phyloP scores from a whole-genome alignment of 495 filamentous ascomycete genomes.

The Trichoderma virens region DNA sequence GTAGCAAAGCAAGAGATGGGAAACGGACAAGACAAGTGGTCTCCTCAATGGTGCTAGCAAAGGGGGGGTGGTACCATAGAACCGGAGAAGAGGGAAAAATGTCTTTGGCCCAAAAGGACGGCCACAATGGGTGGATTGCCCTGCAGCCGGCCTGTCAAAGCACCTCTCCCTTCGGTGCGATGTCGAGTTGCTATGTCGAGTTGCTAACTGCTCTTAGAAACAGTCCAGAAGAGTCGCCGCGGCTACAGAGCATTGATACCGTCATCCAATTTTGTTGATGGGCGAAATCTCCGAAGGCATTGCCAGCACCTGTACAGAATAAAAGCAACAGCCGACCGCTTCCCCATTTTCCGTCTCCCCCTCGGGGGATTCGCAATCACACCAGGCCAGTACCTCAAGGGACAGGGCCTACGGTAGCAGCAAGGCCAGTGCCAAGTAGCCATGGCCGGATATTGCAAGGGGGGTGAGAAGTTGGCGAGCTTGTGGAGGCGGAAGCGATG shows the following conservation, averaged over 20 bases:
- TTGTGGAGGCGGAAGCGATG: background rate
- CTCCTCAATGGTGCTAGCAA: background rate
- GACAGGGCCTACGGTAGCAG: background rate
- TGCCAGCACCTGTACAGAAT: background rate
- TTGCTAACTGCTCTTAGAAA: background rate
- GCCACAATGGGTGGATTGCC: background rate
- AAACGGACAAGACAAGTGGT: background rate
- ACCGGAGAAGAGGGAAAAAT: background rate
- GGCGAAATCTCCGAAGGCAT: background rate
- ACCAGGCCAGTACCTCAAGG: background rate
- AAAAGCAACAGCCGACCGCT: too few relatives aligned
- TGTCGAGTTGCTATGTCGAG: too few relatives aligned
- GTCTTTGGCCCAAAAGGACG: background rate
- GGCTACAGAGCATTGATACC: background rate
- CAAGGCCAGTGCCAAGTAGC: background rate
- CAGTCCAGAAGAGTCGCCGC: constrained; percentile 6
- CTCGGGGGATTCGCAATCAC: background rate
- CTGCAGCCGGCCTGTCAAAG: background rate
- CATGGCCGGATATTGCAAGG: background rate
- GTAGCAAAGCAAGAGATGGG: background rate
- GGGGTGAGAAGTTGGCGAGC: background rate
- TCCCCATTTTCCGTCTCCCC: background rate
- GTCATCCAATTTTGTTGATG: background rate
- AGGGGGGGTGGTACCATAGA: background rate
- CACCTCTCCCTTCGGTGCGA: too few relatives aligned